Conservation (phyloP, 768 basidiomycete genomes). For the Cubamyces sp. region DNA sequence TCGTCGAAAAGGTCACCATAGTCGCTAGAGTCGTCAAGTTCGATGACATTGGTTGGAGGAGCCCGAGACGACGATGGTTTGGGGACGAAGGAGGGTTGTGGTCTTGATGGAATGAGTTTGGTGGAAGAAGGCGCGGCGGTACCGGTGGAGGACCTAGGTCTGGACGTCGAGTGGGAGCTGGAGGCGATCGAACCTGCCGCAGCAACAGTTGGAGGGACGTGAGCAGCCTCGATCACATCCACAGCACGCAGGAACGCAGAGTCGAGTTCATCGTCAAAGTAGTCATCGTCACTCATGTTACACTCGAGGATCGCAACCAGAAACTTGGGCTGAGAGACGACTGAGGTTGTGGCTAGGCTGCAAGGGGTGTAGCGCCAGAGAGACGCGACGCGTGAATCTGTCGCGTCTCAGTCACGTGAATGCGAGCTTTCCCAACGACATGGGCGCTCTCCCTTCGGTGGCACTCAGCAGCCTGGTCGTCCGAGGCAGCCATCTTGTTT, state of each 20-base stretch:
- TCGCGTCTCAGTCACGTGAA: conserved; percentile 19
- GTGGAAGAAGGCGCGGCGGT: too few species aligned
- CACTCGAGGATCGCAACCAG: neutral
- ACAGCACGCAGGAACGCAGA: conserved; percentile 61
- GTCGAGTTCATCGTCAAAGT: conserved; percentile 68
- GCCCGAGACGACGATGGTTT: neutral
- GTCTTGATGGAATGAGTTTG: too few species aligned
- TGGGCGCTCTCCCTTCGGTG: neutral
- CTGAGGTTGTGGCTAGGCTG: conserved; percentile 13
- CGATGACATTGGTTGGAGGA: conserved; percentile 27
- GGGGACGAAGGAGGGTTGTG: too few species aligned
- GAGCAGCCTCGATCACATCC: conserved; percentile 71
- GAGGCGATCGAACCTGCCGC: neutral
- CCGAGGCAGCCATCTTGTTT: too few species aligned
- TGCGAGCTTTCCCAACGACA: neutral
- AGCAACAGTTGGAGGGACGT: conserved; percentile 32
- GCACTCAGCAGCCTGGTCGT: neutral
- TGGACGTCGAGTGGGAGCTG: neutral
- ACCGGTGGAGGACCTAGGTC: too few species aligned
- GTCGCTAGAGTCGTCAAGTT: conserved; percentile 50
- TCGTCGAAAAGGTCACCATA: conserved; percentile 45
- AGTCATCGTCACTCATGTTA: conserved; percentile 77
- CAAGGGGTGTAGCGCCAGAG: neutral
- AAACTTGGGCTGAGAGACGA: neutral
- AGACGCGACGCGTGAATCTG: conserved; percentile 14